Evolutionary conservation across 2,329 filamentous ascomycete species (phyloP), one percentile per base, ranked within the genome.

Genomic region (Cyphellophora attinorum): DNA sequence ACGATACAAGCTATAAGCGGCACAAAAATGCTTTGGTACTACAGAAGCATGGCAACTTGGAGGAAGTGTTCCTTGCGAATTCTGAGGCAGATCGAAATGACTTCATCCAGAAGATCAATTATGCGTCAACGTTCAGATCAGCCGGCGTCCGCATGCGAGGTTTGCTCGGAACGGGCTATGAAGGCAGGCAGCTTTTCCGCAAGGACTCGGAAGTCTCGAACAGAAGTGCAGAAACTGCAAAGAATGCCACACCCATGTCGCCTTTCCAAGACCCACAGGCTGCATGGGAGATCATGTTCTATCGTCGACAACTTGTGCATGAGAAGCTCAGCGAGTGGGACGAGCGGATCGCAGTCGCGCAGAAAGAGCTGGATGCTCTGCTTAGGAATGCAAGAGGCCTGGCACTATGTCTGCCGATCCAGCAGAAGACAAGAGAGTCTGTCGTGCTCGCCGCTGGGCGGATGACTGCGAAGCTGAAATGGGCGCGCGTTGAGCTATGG

Each of bases 1-100:
- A 85, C 27, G 91, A 98, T 57, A 72, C 74, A 2, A 82, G 73
- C 6, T 98, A 98, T 57, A 93, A 81, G 58, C 91, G 62, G 57
- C 91, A 98, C 60, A 98, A 96, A 60, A 78, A 96, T 57, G 85
- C 91, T 0, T 95, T 98, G 52, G 72, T 88, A 11, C 89, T 95
- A 50, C 83, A 94, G 40, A 77, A 85, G 18, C 84, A 91, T 45
- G 82, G 83, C 33, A 83, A 85, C 1, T 67, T 88, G 25, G 89
- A 98, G 51, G 91, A 98, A 54, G 79, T 89, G 1, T 80, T 98
- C 23, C 65, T 96, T 12, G 89, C 91, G 4, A 88, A 95, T 49
- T 85, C 77, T 34, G 91, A 98, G 50, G 68, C 76, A 1, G 91
- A 98, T 50, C 79, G 93, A 71, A 93, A 95, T 51, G 91, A 98